Base-by-base conservation (phyloP, 345 rosid species). In the Eucalyptus tenuipes region DNA sequence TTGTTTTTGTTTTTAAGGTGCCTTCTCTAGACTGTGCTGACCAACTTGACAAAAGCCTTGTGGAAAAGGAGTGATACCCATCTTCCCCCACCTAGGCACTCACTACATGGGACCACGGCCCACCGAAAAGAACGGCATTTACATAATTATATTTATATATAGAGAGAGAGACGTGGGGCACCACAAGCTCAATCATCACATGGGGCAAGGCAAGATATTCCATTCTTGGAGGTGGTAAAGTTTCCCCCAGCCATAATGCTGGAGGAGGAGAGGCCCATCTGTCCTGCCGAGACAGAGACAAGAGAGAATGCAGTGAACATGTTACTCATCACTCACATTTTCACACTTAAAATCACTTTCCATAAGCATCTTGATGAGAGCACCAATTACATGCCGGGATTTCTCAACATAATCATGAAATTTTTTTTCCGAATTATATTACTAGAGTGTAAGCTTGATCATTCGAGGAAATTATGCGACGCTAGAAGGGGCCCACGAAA, bases 31-130 rank as follows among this genome's bases (percentile, higher is more conserved):
- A 71, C 82, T 37, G 82, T 71, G 47, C 47, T 75, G 47, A 75
- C 47, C 84, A 40, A 75, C 84, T 75, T 75, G 84, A 40, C 84
- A 75, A 75, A 40, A 44, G 84, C 47, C 84, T 22, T 22, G 47
- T 88, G 90, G 91, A 89, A 89, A 88, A 88, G 89, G 75, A 85
- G 87, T 53, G 93, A 91, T 90, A 31, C 91, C 92, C 86, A 88
- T 88, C 91, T 92, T 88, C 93, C 94, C 93, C 84, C 84, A 75
- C 84, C 84, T 40, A 75, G 29, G 47, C 94, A 91, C 91, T 90
- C 44, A 85, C 40, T 29, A n/a, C 82, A 48, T 49, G 87, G 92
- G 85, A 52, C 90, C 93, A 44, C 16, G 61, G 89, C 90, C 86
- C 88, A 88, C 89, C 88, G 88, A 87, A 85, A 59, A 49, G 55